Evolutionary conservation across 2,329 filamentous ascomycete species (phyloP).

Genomic region (Botrytis paeoniae): DNA sequence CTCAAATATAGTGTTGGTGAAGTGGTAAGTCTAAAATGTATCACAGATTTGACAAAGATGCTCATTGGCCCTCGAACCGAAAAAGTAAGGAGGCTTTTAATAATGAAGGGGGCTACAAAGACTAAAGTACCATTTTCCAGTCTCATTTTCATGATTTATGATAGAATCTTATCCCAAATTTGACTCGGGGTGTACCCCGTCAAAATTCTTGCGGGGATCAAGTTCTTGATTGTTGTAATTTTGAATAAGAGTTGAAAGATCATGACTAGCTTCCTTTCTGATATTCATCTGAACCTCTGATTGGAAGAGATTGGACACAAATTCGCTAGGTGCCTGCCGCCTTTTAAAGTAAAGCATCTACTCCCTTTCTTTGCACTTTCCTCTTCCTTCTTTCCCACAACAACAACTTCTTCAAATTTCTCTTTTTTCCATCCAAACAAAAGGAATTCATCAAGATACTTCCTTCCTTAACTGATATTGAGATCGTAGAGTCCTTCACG

Average conservation of each 20-base stretch:
- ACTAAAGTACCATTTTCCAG: not conserved
- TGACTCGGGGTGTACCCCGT: not conserved
- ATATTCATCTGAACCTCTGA: not conserved
- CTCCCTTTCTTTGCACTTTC: not conserved
- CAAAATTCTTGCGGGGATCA: not conserved
- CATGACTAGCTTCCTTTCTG: not conserved
- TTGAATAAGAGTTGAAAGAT: not conserved
- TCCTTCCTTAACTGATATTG: not conserved
- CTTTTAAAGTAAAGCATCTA: not conserved
- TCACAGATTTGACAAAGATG: not conserved
- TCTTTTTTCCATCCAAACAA: not conserved
- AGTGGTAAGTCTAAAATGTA: not conserved
- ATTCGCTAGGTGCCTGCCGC: not conserved
- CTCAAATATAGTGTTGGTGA: not conserved
- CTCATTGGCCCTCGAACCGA: not conserved
- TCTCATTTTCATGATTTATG: not conserved
- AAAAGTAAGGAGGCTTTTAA: not conserved
- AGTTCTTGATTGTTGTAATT: not conserved
- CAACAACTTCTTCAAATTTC: not conserved
- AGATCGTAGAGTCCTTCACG: constrained; percentile 12
- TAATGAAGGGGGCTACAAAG: not conserved
- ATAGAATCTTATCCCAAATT: not conserved
- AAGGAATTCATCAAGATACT: not conserved
- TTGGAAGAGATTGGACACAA: not conserved
- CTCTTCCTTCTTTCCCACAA: not conserved